Base-by-base conservation (phyloP, 345 rosid genomes). In the Adansonia digitata region DNA sequence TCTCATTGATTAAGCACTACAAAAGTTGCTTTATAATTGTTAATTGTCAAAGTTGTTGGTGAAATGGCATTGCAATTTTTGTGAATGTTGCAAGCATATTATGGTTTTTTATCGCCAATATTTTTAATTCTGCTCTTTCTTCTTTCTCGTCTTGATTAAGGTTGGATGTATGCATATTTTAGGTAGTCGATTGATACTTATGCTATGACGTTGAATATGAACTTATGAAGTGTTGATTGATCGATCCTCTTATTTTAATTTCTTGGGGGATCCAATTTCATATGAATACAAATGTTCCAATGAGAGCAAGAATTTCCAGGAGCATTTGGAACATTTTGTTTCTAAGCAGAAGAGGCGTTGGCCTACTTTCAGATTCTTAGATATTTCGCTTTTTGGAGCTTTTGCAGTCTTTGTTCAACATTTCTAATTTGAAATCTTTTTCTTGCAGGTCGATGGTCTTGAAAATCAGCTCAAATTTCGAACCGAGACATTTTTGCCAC, bases 11-110 rank as follows among this genome's bases (percentile, higher is more conserved):
- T 12, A 27, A 55, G 6, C 26, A 3, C 60, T 59, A 40, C 24
- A 51, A 51, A 3, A 51, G 46, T 29, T 51, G 9, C 10, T 49
- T 4, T 35, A 12, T 64, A 7, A 40, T 27, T 51, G 8, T 20
- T 15, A 34, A 49, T 51, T 45, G 24, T 35, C 14, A 34, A 35
- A 77, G 82, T 98, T 45, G 91, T 96, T 79, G 99, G 99, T 79
- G 97, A 96, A 85, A 96, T 96, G 98, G 98, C 99, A 53, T 81
- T 96, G 77, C 99, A 96, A n/a, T 86, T 96, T 93, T 81, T 93
- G 99, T 75, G 98, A 96, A 85, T 98, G 98, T 74, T 96, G 90
- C 89, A 92, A 91, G 99, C 93, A 92, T 45, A 80, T 52, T 75
- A 69, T 29, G 10, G 13, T 57, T 48, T 40, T 34, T 15, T 71